Conservation (phyloP, 2,329 filamentous ascomycete genomes). For the Graphiopsis chlorocephala region DNA sequence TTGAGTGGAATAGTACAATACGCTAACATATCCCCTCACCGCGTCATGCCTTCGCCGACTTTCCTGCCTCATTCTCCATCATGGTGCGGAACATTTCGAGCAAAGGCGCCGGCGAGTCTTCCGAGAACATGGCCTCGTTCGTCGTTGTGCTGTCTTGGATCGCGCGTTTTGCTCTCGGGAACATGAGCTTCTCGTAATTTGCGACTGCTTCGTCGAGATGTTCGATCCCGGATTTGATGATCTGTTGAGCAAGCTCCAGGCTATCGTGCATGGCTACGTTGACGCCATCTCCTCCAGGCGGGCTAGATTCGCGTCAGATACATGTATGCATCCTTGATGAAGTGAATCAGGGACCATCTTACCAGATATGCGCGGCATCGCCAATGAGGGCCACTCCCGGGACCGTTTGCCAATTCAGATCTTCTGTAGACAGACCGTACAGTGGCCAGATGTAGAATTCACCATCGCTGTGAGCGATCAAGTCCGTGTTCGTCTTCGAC, state of each 20-base stretch:
- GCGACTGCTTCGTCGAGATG: slow-evolving; percentile 26
- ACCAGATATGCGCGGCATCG: slow-evolving; percentile 60
- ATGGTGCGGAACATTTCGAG: background rate
- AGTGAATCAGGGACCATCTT: background rate
- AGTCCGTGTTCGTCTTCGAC: slow-evolving; percentile 42
- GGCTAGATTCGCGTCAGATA: slow-evolving; percentile 22
- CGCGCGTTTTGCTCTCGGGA: slow-evolving; percentile 25
- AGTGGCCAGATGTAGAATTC: slow-evolving; percentile 43
- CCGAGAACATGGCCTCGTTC: slow-evolving; percentile 19
- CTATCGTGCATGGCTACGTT: slow-evolving; percentile 58
- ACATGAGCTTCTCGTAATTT: slow-evolving; percentile 35
- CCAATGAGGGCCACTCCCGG: slow-evolving; percentile 56
- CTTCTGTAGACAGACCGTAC: slow-evolving; percentile 53
- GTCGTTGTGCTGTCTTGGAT: slow-evolving; percentile 17
- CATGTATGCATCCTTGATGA: background rate
- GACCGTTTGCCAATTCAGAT: slow-evolving; percentile 46
- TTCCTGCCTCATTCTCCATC: background rate
- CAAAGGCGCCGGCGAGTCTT: slow-evolving; percentile 20
- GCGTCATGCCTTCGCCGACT: background rate
- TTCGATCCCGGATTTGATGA: slow-evolving; percentile 33
- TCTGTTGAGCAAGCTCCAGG: slow-evolving; percentile 46
- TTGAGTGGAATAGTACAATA: background rate
- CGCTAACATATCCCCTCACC: background rate
- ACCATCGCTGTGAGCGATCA: slow-evolving; percentile 43
- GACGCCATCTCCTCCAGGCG: slow-evolving; percentile 59